phyloP scores from a whole-genome alignment of 1,284 basidiomycete species.

The Albatrellus sp. region DNA sequence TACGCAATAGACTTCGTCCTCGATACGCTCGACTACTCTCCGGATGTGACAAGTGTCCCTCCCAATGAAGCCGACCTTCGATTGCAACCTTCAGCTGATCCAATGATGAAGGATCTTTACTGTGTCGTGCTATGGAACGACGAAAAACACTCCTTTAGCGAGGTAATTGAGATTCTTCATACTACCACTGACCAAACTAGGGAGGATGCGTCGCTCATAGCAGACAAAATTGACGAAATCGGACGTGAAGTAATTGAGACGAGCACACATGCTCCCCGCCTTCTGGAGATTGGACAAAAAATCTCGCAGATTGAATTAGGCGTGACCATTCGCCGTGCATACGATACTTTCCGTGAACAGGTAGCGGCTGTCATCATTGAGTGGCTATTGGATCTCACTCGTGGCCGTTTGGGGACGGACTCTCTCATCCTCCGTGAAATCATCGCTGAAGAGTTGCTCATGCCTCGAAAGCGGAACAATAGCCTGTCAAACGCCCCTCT shows the following conservation, averaged over 20 bases:
- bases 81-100: conserved; percentile 61
- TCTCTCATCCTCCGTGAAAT: conserved; percentile 59
- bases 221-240: conserved; percentile 64
- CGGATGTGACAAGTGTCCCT: conserved; percentile 67
- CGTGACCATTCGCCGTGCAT: conserved; percentile 80
- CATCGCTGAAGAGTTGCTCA: conserved; percentile 61
- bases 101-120: conserved; percentile 69
- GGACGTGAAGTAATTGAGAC: conserved; percentile 84
- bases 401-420: conserved; percentile 57
- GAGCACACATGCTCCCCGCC: conserved; percentile 49
- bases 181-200: conserved; percentile 51
- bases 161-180: conserved; percentile 73
- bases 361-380: conserved; percentile 74
- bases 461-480: conserved; percentile 30
- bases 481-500: conserved; percentile 17
- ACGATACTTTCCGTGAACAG: conserved; percentile 87
- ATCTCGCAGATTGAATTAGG: conserved; percentile 87
- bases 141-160: conserved; percentile 91
- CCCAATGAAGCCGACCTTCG: conserved; percentile 56
- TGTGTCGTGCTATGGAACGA: conserved; percentile 92
- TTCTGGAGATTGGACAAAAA: conserved; percentile 72
- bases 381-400: conserved; percentile 76
- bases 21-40: conserved; percentile 77
- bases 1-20: conserved; percentile 79
- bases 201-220: conserved; percentile 55